These are phyloP conservation scores for Avena eriantha DNA, from an alignment of 176 grass and related monocot genomes.

Conservation along the genomic window DNA sequence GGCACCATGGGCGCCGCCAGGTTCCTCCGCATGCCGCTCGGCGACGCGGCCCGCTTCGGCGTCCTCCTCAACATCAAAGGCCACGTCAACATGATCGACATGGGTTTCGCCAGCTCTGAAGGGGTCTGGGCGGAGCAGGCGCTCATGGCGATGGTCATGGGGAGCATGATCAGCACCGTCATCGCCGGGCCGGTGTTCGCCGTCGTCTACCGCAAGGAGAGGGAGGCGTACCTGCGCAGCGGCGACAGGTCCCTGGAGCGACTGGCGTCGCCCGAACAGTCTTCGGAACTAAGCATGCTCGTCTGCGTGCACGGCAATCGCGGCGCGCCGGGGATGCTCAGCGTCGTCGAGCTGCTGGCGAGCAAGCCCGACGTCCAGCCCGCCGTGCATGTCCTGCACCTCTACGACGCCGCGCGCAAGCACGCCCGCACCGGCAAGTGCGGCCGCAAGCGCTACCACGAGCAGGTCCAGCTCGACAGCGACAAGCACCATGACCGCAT, in stretches of 20 bases:
- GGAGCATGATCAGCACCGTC: constrained; percentile 57
- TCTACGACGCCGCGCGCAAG: constrained; percentile 33
- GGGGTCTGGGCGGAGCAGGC: constrained; percentile 63
- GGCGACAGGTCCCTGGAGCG: constrained; percentile 36
- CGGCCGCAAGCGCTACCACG: constrained; percentile 37
- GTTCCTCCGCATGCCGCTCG: constrained; percentile 42
- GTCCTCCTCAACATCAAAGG: constrained; percentile 57
- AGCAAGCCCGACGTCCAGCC: constrained; percentile 38
- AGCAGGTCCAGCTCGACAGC: constrained; percentile 23
- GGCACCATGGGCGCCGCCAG: constrained; percentile 44
- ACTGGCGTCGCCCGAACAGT: background rate
- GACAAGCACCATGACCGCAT: constrained; percentile 30
- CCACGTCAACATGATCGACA: constrained; percentile 62
- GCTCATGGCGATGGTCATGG: constrained; percentile 53
- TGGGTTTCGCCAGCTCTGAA: constrained; percentile 46
- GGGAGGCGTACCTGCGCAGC: constrained; percentile 39
- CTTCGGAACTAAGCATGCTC: constrained; percentile 46
- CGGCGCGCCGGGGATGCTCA: constrained; percentile 44
- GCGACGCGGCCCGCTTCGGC: constrained; percentile 43
- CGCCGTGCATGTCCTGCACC: constrained; percentile 42
- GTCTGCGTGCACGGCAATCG: constrained; percentile 47
- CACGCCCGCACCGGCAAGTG: background rate
- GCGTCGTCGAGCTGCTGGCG: constrained; percentile 45
- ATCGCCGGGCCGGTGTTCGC: constrained; percentile 47
- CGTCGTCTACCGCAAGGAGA: constrained; percentile 46